Base-by-base conservation (phyloP, 768 basidiomycete species). In the Termitomyces sp. region DNA sequence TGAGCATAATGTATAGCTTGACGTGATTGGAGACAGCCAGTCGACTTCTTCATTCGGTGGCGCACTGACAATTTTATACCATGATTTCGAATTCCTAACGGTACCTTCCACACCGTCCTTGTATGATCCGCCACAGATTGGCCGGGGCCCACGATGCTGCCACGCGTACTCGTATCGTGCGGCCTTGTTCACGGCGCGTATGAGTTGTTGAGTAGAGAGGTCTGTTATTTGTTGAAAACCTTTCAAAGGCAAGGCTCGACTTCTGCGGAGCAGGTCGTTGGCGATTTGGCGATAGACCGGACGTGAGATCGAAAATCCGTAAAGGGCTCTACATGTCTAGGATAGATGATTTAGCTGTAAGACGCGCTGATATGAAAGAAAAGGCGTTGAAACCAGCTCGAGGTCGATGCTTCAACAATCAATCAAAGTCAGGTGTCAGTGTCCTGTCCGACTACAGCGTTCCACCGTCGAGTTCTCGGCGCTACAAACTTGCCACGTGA, bases 11-110 rank as follows among this genome's bases (percentile, higher is more conserved):
- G 84, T 88, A 67, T 90, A 90, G 42, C 82, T 86, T 5, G 86
- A 86, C 1, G 88, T 89, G 65, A 91, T 89, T 17, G 89, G 87
- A 2, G 87, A 88, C 5, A 91, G 73, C 88, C 88, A 91, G 63
- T 90, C 88, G 14, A 91, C 84, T 56, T 88, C 86, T 63, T 89
- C 86, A 45, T 68, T 80, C 1, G 86, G 86, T 0, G 88, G 88
- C 2, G 86, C 83, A 37, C 80, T 81, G 63, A 89, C 85, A 60
- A 87, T 78, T 63, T 83, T 88, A 76, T 87, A 90, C 88, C 88
- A 90, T 40, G 69, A 65, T 40, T 65, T 63, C 34, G 38, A 59
- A 38, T 61, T 56, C 31, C 50, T 40, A 10, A 31, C 17, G 56
- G 55, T 15, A 60, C 63, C 61, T n/a, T 67, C 63, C 3, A 38